Evolutionary conservation across 176 grass and related monocot species (phyloP).

Genomic region (Paspalum vaginatum): DNA sequence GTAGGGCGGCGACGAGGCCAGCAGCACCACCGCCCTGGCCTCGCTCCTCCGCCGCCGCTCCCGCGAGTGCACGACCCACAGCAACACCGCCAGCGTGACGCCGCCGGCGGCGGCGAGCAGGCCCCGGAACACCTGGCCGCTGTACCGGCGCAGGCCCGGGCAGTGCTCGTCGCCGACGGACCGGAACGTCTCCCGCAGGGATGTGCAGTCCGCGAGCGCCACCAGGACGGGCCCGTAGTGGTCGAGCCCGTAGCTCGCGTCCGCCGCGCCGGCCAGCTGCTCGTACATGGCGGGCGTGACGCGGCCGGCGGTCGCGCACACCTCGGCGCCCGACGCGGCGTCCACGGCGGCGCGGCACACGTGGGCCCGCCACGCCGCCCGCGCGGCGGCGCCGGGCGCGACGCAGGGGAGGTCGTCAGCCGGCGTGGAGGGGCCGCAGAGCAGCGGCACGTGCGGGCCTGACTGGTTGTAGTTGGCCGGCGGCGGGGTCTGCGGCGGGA

Average conservation of each 20-base stretch:
- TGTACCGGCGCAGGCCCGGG: conserved; percentile 49
- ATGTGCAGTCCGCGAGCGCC: conserved; percentile 53
- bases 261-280: conserved; percentile 49
- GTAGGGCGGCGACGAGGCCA: not conserved
- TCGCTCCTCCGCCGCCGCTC: conserved; percentile 44
- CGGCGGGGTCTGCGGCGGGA: conserved; percentile 12
- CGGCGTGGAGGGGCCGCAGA: conserved; percentile 61
- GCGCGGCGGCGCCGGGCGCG: not conserved
- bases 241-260: conserved; percentile 51
- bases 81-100: conserved; percentile 41
- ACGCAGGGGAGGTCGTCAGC: conserved; percentile 43
- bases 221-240: conserved; percentile 48
- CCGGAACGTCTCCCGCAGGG: conserved; percentile 55
- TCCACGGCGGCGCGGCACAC: not conserved
- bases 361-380: conserved; percentile 25
- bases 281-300: conserved; percentile 47
- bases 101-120: conserved; percentile 40
- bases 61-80: conserved; percentile 51
- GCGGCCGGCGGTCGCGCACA: conserved; percentile 40
- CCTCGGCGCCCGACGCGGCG: not conserved
- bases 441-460: conserved; percentile 41
- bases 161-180: conserved; percentile 45
- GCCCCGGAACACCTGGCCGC: conserved; percentile 53
- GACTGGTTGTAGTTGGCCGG: conserved; percentile 63
- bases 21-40: conserved; percentile 13